phyloP scores from a whole-genome alignment of 148 eudicot species.

The Persicaria maculosa region DNA sequence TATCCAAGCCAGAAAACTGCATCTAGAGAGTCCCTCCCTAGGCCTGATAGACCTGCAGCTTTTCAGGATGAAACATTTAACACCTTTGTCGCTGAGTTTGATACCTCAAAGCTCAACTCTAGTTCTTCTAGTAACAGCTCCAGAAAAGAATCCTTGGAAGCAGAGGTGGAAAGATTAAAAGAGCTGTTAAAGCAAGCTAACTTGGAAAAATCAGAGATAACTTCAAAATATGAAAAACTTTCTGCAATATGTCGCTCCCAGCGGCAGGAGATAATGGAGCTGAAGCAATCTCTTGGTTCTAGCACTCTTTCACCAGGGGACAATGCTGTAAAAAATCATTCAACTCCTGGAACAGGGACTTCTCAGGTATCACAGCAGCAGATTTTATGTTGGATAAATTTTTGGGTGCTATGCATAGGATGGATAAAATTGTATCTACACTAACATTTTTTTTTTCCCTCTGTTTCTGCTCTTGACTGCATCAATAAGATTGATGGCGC shows the following conservation, averaged over 20 bases:
- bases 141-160: slow-evolving; percentile 36
- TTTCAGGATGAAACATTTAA: slow-evolving; percentile 54
- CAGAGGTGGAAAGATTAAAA: slow-evolving; percentile 65
- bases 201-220: slow-evolving; percentile 68
- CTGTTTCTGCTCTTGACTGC: not conserved
- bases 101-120: slow-evolving; percentile 46
- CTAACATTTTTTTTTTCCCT: not conserved
- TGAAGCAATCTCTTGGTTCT: slow-evolving; percentile 69
- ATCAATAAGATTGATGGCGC: not conserved
- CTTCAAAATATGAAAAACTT: slow-evolving; percentile 87
- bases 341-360: slow-evolving; percentile 30
- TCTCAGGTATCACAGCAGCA: slow-evolving; percentile 39
- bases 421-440: not conserved
- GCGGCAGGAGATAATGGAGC: slow-evolving; percentile 91
- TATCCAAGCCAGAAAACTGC: slow-evolving; percentile 19
- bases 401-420: not conserved
- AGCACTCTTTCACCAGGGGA: slow-evolving; percentile 50
- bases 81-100: slow-evolving; percentile 82
- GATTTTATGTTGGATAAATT: not conserved
- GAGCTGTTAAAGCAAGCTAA: slow-evolving; percentile 67
- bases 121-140: slow-evolving; percentile 25
- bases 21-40: slow-evolving; percentile 21
- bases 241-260: slow-evolving; percentile 83
- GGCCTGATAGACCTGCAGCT: slow-evolving; percentile 28
- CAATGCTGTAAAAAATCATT: slow-evolving; percentile 30